Percentiles rank a stretch among this genome's conserved stretches.
phyloP scores from a whole-genome alignment of 768 basidiomycete species.

The Tylopilus vinaceipallidus region DNA sequence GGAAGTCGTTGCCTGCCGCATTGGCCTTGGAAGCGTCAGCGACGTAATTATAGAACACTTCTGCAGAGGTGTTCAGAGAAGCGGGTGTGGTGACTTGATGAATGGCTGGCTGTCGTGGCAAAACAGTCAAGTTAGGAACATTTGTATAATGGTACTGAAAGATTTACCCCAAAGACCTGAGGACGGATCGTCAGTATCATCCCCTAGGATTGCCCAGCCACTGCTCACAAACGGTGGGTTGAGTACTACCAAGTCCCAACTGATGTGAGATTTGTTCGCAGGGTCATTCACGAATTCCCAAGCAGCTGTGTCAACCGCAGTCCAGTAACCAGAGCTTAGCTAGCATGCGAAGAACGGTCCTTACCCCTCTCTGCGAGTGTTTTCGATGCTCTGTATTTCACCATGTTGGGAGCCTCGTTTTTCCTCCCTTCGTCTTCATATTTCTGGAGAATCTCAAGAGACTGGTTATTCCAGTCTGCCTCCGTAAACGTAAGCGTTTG shows the following conservation, averaged over 20 bases:
- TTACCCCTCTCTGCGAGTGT: slow-evolving; percentile 59
- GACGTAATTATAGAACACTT: slow-evolving; percentile 34
- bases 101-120: slow-evolving; percentile 36
- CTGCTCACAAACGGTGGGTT: slow-evolving; percentile 39
- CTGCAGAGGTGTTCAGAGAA: slow-evolving; percentile 40
- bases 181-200: background rate
- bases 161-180: slow-evolving; percentile 30
- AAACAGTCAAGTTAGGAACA: background rate
- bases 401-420: slow-evolving; percentile 32
- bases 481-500: slow-evolving; percentile 56
- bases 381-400: slow-evolving; percentile 64
- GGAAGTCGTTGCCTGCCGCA: slow-evolving; percentile 23
- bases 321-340: background rate
- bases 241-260: slow-evolving; percentile 40
- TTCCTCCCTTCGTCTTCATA: slow-evolving; percentile 47
- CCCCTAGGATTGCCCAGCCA: background rate
- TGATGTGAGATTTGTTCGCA: slow-evolving; percentile 29
- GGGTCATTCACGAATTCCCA: slow-evolving; percentile 42
- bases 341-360: background rate
- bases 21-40: slow-evolving; percentile 19
- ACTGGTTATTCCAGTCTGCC: slow-evolving; percentile 60
- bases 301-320: slow-evolving; percentile 33
- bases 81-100: slow-evolving; percentile 37
- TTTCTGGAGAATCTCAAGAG: slow-evolving; percentile 36
- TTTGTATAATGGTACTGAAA: background rate